Conservation (phyloP, 2,329 filamentous ascomycete species). For the Diplodia seriata region DNA sequence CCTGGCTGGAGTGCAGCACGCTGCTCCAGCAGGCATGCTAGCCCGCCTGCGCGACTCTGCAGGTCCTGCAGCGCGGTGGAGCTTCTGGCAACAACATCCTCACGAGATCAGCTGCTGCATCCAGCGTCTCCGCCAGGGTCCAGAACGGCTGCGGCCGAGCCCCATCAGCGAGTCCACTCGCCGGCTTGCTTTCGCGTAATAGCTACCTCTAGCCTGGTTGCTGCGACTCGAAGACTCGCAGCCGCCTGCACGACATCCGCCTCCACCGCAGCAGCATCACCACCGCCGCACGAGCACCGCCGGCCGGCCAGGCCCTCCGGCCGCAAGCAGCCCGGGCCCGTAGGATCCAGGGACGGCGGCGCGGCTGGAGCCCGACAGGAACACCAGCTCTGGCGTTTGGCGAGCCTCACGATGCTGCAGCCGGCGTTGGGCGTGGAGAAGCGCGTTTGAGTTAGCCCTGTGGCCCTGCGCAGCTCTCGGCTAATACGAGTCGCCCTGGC, state of each 20-base stretch:
- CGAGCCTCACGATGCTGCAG: constrained; percentile 13
- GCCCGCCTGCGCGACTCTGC: not conserved
- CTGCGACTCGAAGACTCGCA: constrained; percentile 22
- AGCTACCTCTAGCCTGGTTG: constrained; percentile 22
- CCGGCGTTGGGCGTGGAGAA: constrained; percentile 22
- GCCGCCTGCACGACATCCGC: constrained; percentile 27
- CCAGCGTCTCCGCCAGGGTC: constrained; percentile 18
- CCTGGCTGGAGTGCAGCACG: constrained; percentile 8
- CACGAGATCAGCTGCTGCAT: constrained; percentile 29
- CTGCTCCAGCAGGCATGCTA: not conserved
- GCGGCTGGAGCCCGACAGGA: not conserved
- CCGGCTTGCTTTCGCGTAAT: constrained; percentile 24
- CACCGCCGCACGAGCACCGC: constrained; percentile 1
- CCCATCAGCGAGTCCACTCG: constrained; percentile 13
- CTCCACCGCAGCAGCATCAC: constrained; percentile 4
- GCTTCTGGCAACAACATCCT: constrained; percentile 2
- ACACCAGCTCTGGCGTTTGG: constrained; percentile 4
- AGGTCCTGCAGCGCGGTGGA: constrained; percentile 24
- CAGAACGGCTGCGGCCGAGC: constrained; percentile 7
- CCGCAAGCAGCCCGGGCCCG: too few species aligned
- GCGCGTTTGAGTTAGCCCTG: constrained; percentile 15
- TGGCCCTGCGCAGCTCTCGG: constrained; percentile 8
- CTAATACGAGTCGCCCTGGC: constrained; percentile 20
- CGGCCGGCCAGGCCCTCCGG: not conserved
- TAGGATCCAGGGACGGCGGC: not conserved